Base-by-base conservation (phyloP, 257 asterid species). In the Linderniella brevidens region DNA sequence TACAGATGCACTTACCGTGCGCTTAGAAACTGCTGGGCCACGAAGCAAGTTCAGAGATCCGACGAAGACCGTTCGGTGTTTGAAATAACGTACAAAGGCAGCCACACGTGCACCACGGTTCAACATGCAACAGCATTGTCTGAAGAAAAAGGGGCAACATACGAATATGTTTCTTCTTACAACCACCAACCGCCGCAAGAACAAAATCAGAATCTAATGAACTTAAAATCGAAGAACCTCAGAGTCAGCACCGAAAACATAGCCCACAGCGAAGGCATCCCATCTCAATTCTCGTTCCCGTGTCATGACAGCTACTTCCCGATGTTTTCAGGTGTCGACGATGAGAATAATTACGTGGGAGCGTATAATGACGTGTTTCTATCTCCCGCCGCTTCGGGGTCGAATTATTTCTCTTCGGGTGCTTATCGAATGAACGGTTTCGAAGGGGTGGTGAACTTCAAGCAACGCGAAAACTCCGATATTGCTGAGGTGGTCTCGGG, bases 1-100 rank as follows among this genome's bases (percentile, higher is more conserved):
- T 82, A 82, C 64, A 64, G 94, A 57, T 82, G 94, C 44, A 79
- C 92, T 0, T 74, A 79, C 43, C 62, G 85, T 0, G 54, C 19
- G 17, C 57, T 58, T 7, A 70, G 63, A 11, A 66, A 74, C 37
- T 82, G 94, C 41, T 76, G 82, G 82, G 94, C 92, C 9, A 77
- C 84, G 12, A 82, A 76, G 65, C 92, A 82, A 59, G 94, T 82
- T 37, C 94, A 82, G 14, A 76, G 94, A 55, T 79, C 94, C 11
- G 85, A 79, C 52, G 82, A 76, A 9, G 92, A 82, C 43, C 78
- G 82, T 7, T 56, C 68, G 13, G n/a, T 74, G 12, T 74, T 82
- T 16, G 92, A 82, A 4, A 57, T 82, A 67, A 82, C 79, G 8
- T 71, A 76, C 67, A 79, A 60, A 71, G 94, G 92, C 14, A 19